Conservation (phyloP, 2,329 filamentous ascomycete species). For the Truncatella angustata region DNA sequence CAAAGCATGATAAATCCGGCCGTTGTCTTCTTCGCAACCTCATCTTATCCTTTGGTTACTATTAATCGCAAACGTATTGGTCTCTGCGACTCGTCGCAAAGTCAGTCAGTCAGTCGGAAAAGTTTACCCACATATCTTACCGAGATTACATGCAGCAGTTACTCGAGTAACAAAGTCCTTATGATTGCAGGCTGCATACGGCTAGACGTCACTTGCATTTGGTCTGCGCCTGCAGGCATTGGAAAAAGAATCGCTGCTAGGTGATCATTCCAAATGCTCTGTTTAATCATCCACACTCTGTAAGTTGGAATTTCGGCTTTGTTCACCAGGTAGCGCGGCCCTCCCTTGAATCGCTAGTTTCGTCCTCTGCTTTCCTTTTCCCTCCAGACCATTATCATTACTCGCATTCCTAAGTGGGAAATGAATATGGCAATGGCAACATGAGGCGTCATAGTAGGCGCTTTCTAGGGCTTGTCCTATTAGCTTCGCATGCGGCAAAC, state of each 20-base stretch:
- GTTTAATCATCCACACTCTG: constrained; percentile 8
- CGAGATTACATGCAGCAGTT: background rate
- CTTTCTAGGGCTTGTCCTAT: background rate
- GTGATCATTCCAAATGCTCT: constrained; percentile 15
- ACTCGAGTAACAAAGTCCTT: background rate
- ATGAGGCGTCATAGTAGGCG: constrained; percentile 2
- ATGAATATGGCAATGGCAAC: background rate
- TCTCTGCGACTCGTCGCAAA: no score
- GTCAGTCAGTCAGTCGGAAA: no score
- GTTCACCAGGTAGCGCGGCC: background rate
- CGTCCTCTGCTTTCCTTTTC: background rate
- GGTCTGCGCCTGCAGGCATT: constrained; percentile 10
- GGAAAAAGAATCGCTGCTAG: constrained; percentile 17
- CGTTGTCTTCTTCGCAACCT: no score
- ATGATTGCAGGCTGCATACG: background rate
- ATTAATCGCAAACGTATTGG: no score
- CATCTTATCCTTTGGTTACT: no score
- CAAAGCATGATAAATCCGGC: no score
- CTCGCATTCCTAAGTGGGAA: constrained; percentile 1
- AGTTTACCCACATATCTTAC: no score
- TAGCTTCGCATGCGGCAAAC: background rate
- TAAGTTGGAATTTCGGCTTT: background rate
- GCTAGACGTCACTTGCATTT: background rate
- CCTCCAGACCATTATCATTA: background rate
- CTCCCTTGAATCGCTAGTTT: background rate